Base-by-base conservation (phyloP, 108 stramenopile species). In the Cylindrotheca closterium region DNA sequence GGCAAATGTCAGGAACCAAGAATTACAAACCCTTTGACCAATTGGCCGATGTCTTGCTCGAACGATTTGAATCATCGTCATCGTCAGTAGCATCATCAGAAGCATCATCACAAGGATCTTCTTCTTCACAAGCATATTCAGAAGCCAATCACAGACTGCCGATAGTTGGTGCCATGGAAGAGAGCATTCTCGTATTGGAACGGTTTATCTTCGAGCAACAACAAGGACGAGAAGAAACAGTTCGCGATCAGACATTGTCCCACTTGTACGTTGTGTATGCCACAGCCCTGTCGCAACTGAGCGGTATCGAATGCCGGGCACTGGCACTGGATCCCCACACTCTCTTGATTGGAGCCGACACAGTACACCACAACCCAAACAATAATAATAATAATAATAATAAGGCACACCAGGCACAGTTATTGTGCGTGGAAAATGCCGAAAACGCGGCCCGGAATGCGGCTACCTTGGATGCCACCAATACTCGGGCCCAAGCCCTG, bases 361-460 rank as follows among this genome's bases (percentile, higher is more conserved):
- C 15, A 23, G n/a, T n/a, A n/a, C n/a, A n/a, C n/a, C n/a, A n/a
- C n/a, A 57, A 32, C 54, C 57, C 27, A 30, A 32, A 0, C 24
- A 22, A 54, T 12, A 0, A 65, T 1, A 48, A 65, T 33, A 56
- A 1, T 27, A 62, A 71, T 31, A 47, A 24, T 4, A 68, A 24
- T 5, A n/a, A n/a, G n/a, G 30, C 30, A 27, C 51, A 72, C 24
- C 63, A 70, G 21, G 50, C 59, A 22, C 50, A 78, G 2, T 75
- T n/a, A n/a, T 71, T 83, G 12, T 85, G 85, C 52, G 53, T 62
- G 27, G 72, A 78, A 56, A 86, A 84, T 56, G 88, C 85, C 19
- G 67, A 83, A 42, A 89, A 89, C 65, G 73, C 83, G 5, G 30
- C 86, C 23, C 60, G 88, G 10, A 73, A 79, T 60, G 88, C 88